These are phyloP conservation scores for Mortierella claussenii DNA, from an alignment of 192 early-diverging fungal species.

Conservation along the genomic window DNA sequence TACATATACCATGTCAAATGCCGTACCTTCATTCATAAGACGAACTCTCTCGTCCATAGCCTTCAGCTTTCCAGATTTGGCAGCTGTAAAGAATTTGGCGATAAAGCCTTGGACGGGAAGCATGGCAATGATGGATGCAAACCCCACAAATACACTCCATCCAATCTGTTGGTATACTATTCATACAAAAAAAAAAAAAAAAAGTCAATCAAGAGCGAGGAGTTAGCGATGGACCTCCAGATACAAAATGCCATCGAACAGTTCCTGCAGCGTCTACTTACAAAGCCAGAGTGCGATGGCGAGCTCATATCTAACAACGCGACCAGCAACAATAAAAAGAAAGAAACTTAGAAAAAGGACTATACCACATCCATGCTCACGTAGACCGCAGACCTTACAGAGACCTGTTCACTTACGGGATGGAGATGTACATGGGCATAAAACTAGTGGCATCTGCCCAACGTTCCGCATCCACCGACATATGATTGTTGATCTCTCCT, in stretches of 20 bases:
- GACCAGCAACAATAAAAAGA: not conserved
- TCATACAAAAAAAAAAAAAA: not conserved
- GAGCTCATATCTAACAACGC: slow-evolving; percentile 13
- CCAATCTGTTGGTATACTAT: slow-evolving; percentile 43
- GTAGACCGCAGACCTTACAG: not conserved
- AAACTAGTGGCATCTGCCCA: slow-evolving; percentile 22
- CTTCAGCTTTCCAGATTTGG: slow-evolving; percentile 26
- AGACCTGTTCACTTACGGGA: slow-evolving; percentile 5
- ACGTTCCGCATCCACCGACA: slow-evolving; percentile 54
- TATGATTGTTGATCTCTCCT: slow-evolving; percentile 56
- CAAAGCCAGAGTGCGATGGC: slow-evolving; percentile 43
- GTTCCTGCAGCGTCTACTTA: too few species aligned
- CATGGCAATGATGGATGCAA: slow-evolving; percentile 19
- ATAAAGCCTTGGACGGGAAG: slow-evolving; percentile 26
- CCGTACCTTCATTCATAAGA: slow-evolving; percentile 50
- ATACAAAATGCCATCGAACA: too few species aligned
- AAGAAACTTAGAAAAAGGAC: not conserved
- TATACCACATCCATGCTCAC: not conserved
- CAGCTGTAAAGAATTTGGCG: slow-evolving; percentile 18
- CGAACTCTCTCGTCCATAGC: slow-evolving; percentile 53
- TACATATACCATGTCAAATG: not conserved
- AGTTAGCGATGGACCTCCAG: not conserved
- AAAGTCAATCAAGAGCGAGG: not conserved
- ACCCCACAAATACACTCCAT: slow-evolving; percentile 33
- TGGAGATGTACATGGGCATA: slow-evolving; percentile 30